Percentiles rank a stretch among this genome's conserved stretches.
phyloP scores from a whole-genome alignment of 2,329 filamentous ascomycete species.

The Clonostachys chloroleuca region DNA sequence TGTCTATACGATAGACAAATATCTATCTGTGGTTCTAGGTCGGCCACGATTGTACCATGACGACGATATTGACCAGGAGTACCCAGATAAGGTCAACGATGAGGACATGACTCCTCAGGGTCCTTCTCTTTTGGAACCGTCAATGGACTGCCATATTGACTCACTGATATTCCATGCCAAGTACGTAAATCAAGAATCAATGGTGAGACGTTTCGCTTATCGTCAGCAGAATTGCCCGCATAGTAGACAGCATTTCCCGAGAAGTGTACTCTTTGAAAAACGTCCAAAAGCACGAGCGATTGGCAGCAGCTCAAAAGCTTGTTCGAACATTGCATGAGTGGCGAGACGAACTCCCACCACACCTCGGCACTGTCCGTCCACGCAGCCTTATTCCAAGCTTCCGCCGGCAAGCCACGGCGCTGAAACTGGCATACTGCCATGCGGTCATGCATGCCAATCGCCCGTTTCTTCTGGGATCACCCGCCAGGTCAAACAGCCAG shows the following conservation, averaged over 20 bases:
- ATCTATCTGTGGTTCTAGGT: slow-evolving; percentile 58
- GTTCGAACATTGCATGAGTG: slow-evolving; percentile 28
- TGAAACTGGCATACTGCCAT: slow-evolving; percentile 48
- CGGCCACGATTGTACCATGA: slow-evolving; percentile 55
- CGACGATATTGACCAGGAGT: slow-evolving; percentile 57
- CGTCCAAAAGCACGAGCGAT: slow-evolving; percentile 21
- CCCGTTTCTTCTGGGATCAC: slow-evolving; percentile 37
- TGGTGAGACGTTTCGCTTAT: not conserved
- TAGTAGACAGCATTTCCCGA: slow-evolving; percentile 26
- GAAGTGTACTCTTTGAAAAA: slow-evolving; percentile 29
- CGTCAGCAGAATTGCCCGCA: slow-evolving; percentile 18
- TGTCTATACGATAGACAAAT: slow-evolving; percentile 57
- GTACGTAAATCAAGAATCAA: not conserved
- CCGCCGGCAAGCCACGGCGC: slow-evolving; percentile 39
- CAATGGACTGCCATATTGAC: slow-evolving; percentile 39
- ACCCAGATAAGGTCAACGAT: slow-evolving; percentile 50
- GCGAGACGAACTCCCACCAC: slow-evolving; percentile 28
- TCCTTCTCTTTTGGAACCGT: slow-evolving; percentile 15
- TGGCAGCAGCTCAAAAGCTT: slow-evolving; percentile 26
- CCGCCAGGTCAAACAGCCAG: slow-evolving; percentile 10
- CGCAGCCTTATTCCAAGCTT: slow-evolving; percentile 37
- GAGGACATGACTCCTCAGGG: slow-evolving; percentile 44
- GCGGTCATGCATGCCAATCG: slow-evolving; percentile 49
- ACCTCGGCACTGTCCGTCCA: slow-evolving; percentile 33
- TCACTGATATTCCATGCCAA: slow-evolving; percentile 38